A percentile compares a stretch with the other conserved stretches of the same genome.
Conservation (phyloP, 306 rosid genomes). For the Dryas drummondii region DNA sequence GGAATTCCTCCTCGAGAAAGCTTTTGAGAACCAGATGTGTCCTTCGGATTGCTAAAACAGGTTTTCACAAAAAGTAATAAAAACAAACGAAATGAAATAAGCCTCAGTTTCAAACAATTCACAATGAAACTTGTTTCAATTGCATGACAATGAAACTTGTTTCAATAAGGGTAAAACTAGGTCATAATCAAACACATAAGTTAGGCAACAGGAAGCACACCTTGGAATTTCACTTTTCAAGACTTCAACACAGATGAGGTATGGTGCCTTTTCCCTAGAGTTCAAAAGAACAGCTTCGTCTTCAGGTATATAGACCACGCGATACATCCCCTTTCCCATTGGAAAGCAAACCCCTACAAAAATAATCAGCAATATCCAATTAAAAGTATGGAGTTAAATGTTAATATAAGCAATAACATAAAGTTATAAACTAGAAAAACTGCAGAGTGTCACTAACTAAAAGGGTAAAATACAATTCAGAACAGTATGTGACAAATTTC, state of each 20-base stretch:
- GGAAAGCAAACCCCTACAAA: slow-evolving; percentile 87
- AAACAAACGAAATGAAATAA: neutral
- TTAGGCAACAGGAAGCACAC: slow-evolving; percentile 39
- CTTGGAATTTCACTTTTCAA: slow-evolving; percentile 84
- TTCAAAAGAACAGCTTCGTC: slow-evolving; percentile 97
- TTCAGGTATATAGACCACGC: slow-evolving; percentile 91
- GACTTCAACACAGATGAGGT: slow-evolving; percentile 83
- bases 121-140: slow-evolving; percentile 22
- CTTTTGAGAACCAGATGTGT: slow-evolving; percentile 69
- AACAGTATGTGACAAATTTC: neutral
- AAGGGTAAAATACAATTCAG: neutral
- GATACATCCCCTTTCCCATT: slow-evolving; percentile 93
- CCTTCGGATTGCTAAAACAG: slow-evolving; percentile 71
- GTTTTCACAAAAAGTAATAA: slow-evolving; percentile 24
- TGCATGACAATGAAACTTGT: neutral
- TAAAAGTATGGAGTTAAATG: slow-evolving; percentile 18
- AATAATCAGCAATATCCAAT: slow-evolving; percentile 32
- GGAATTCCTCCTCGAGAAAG: slow-evolving; percentile 98
- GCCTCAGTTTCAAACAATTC: slow-evolving; percentile 21
- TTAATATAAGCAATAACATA: slow-evolving; percentile 9
- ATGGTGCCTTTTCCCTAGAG: slow-evolving; percentile 99
- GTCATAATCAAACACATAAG: slow-evolving; percentile 1
- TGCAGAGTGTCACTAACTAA: neutral
- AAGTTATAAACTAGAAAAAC: neutral
- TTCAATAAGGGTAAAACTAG: neutral